These are phyloP conservation scores for Flaveria trinervia DNA, from an alignment of 129 eudicot species.

Conservation along the genomic window DNA sequence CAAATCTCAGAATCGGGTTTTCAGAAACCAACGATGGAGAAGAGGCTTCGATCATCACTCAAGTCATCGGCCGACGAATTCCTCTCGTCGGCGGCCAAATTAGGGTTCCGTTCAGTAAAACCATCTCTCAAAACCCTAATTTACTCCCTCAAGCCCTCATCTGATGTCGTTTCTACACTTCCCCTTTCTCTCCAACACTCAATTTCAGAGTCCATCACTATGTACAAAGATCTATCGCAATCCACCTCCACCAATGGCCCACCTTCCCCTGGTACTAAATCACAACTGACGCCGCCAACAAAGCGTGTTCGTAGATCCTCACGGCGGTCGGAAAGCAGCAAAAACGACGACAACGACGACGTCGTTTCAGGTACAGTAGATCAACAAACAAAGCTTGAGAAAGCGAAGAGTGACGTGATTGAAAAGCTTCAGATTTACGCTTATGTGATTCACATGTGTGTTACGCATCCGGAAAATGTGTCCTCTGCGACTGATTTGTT, in stretches of 20 bases:
- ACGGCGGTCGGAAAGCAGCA: constrained; percentile 38
- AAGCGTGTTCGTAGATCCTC: constrained; percentile 70
- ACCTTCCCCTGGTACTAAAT: constrained; percentile 13
- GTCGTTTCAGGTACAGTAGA: constrained; percentile 31
- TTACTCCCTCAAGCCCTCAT: constrained; percentile 52
- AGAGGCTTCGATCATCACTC: constrained; percentile 81
- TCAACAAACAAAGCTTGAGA: constrained; percentile 22
- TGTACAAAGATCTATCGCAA: constrained; percentile 35
- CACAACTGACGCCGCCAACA: constrained; percentile 68
- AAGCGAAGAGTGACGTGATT: constrained; percentile 19
- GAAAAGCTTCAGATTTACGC: constrained; percentile 65
- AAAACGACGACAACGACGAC: constrained; percentile 20
- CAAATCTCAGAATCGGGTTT: background rate
- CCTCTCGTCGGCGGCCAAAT: constrained; percentile 62
- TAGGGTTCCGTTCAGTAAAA: constrained; percentile 64
- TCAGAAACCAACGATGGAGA: constrained; percentile 59
- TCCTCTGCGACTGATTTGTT: constrained; percentile 60
- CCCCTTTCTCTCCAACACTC: constrained; percentile 55
- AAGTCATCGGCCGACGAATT: constrained; percentile 80
- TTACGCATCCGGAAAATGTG: constrained; percentile 57
- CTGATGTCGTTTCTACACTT: constrained; percentile 57
- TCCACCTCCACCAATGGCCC: constrained; percentile 13
- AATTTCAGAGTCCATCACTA: constrained; percentile 53
- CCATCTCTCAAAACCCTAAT: constrained; percentile 70
- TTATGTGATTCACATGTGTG: constrained; percentile 56